These are phyloP conservation scores for Penicillium brasilianum DNA, from an alignment of 2,329 filamentous ascomycete genomes.

Conservation along the genomic window DNA sequence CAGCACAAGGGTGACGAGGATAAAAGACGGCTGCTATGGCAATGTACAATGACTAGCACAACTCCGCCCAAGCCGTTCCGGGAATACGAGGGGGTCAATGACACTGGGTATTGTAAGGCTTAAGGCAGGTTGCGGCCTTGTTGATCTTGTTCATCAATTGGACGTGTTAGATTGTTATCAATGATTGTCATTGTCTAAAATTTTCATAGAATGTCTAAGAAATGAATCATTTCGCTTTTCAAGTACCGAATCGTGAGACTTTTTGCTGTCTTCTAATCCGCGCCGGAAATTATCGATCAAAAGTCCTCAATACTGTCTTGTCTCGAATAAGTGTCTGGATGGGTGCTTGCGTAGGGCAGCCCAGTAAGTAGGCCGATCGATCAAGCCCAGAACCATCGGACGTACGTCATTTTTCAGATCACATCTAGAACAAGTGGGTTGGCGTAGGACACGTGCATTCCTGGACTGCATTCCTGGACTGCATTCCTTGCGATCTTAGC, in stretches of 20 bases:
- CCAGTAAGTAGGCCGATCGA: background rate
- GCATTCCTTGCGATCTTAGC: conserved; percentile 23
- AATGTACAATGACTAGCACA: conserved; percentile 22
- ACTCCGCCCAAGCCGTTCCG: conserved; percentile 14
- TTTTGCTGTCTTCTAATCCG: background rate
- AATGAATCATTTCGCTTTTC: background rate
- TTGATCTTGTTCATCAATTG: no score
- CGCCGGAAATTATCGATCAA: background rate
- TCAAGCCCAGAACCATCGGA: background rate
- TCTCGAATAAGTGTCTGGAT: background rate
- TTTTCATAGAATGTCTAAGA: background rate
- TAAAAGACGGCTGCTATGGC: conserved; percentile 19
- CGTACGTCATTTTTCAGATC: background rate
- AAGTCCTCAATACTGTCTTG: background rate
- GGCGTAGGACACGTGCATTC: conserved; percentile 24
- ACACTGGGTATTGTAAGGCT: conserved; percentile 6
- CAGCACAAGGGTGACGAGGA: conserved; percentile 16
- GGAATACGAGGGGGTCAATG: conserved; percentile 12
- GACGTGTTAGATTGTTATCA: background rate
- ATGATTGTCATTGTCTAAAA: background rate
- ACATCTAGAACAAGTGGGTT: conserved; percentile 1
- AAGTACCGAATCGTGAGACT: background rate
- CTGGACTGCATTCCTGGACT: conserved; percentile 16
- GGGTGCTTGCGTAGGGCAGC: background rate
- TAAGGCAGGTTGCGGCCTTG: no score